Conservation (phyloP, 164 flowering plant genomes). For the Sextonia rubra region DNA sequence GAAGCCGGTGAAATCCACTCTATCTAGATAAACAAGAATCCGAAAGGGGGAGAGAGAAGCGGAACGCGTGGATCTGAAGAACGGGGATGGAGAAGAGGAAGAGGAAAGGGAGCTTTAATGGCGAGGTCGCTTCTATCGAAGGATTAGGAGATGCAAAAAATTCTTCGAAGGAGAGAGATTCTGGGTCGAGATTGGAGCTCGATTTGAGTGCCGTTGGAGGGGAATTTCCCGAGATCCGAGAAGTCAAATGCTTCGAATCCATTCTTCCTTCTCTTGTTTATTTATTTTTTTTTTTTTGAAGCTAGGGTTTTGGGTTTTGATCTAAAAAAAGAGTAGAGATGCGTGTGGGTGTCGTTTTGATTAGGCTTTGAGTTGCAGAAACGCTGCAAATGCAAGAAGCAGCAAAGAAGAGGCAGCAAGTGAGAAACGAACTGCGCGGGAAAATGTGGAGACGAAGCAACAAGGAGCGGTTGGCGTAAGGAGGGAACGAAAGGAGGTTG, state of each 20-base stretch:
- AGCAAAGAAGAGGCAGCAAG: background rate
- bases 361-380: background rate
- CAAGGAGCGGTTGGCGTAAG: too few relatives aligned
- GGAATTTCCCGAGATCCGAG: conserved; percentile 13
- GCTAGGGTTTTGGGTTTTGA: background rate
- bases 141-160: background rate
- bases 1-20: background rate
- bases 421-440: background rate
- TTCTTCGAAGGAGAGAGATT: background rate
- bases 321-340: too few relatives aligned
- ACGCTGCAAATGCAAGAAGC: background rate
- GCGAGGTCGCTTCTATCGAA: background rate
- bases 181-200: background rate
- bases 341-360: background rate
- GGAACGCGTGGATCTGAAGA: background rate
- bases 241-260: conserved; percentile 22
- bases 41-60: background rate
- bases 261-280: background rate
- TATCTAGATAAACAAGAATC: too few relatives aligned
- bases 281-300: background rate
- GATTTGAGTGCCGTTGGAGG: background rate
- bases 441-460: background rate
- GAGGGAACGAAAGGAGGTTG: too few relatives aligned
- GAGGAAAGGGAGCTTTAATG: too few relatives aligned
- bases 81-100: background rate